A percentile compares a stretch with the other conserved stretches of the same genome.
phyloP scores from a whole-genome alignment of 2,329 filamentous ascomycete species.

The Pseudocercospora fijiensis region DNA sequence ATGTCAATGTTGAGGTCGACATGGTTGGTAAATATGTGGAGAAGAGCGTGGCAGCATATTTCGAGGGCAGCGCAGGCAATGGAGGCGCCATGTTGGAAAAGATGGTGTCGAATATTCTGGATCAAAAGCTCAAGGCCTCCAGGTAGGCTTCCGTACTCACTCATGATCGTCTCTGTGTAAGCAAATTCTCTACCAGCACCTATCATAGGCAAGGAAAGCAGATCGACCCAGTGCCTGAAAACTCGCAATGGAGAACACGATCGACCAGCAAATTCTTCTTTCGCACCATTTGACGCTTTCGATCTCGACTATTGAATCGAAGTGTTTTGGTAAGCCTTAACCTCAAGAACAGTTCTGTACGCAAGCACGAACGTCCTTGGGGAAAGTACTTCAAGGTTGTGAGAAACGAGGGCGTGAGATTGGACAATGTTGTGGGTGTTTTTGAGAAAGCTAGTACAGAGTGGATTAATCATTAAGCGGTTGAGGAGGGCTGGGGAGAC shows the following conservation, averaged over 20 bases:
- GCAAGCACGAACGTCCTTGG: too few species aligned
- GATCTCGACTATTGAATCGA: too few species aligned
- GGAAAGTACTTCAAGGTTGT: not conserved
- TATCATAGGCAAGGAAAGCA: not conserved
- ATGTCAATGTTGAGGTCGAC: constrained; percentile 90
- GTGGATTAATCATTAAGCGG: not conserved
- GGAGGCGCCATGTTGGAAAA: constrained; percentile 53
- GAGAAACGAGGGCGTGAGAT: not conserved
- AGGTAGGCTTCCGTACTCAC: constrained; percentile 2
- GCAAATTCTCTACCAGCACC: too few species aligned
- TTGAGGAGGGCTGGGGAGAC: not conserved
- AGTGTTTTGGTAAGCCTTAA: too few species aligned
- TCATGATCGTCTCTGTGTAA: too few species aligned
- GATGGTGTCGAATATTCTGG: constrained; percentile 66
- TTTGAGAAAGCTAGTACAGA: not conserved
- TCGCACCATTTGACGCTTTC: not conserved
- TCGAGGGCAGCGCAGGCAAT: constrained; percentile 57
- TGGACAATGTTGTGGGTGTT: not conserved
- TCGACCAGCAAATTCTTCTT: not conserved
- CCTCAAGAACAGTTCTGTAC: too few species aligned
- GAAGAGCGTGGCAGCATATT: constrained; percentile 83
- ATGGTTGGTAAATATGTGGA: constrained; percentile 83
- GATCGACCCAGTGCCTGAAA: not conserved
- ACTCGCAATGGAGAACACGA: not conserved
- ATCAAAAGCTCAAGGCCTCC: constrained; percentile 57